These are phyloP conservation scores for Sporothrix schenckii DNA, from an alignment of 2,329 filamentous ascomycete genomes.

Conservation along the genomic window DNA sequence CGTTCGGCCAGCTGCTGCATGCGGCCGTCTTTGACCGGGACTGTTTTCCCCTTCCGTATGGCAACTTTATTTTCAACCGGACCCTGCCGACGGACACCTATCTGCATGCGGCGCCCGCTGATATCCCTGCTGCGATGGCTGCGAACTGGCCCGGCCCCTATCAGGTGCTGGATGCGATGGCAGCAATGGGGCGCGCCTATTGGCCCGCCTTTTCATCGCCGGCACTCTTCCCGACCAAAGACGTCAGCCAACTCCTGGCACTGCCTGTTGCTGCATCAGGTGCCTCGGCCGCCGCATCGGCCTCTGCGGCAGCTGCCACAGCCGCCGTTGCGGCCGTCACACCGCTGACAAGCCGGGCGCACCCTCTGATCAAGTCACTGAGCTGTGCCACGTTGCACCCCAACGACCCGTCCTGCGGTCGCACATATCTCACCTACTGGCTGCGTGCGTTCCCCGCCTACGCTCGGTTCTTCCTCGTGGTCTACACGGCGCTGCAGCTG, in stretches of 20 bases:
- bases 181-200: conserved; percentile 74
- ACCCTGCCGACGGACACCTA: conserved; percentile 67
- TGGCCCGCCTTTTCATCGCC: conserved; percentile 91
- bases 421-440: conserved; percentile 86
- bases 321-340: conserved; percentile 67
- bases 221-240: conserved; percentile 76
- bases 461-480: conserved; percentile 73
- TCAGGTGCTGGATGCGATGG: conserved; percentile 79
- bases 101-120: conserved; percentile 70
- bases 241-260: conserved; percentile 57
- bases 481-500: conserved; percentile 73
- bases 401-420: conserved; percentile 80
- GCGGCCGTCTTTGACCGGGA: conserved; percentile 77
- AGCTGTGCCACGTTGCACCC: conserved; percentile 92
- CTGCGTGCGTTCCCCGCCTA: conserved; percentile 79
- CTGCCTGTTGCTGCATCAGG: conserved; percentile 79
- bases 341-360: conserved; percentile 79
- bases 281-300: conserved; percentile 48
- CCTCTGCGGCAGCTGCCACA: conserved; percentile 54
- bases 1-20: conserved; percentile 75
- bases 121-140: conserved; percentile 59
- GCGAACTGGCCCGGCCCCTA: conserved; percentile 75
- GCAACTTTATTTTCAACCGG: conserved; percentile 65
- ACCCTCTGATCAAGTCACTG: conserved; percentile 81
- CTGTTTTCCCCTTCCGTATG: conserved; percentile 61